A percentile compares a stretch with the other conserved stretches of the same genome.
Conservation (phyloP, 176 grass and related monocot genomes). For the Metroxylon sagu region DNA sequence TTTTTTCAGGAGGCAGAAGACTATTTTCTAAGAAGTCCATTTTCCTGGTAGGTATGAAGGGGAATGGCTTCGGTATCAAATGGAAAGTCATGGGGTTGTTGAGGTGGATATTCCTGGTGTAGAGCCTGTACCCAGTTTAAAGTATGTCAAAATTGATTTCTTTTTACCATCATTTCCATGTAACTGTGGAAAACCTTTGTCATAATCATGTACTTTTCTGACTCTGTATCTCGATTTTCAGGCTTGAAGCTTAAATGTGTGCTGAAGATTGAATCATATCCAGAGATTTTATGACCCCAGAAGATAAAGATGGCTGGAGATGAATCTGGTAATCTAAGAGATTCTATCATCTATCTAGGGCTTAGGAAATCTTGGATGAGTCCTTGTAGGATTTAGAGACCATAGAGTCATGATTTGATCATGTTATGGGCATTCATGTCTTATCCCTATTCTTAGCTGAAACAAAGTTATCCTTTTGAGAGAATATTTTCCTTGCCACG, state of each 20-base stretch:
- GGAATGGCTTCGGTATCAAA: constrained; percentile 34
- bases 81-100: constrained; percentile 33
- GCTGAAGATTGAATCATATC: constrained; percentile 26
- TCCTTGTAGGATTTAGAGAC: too few species aligned
- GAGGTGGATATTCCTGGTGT: constrained; percentile 31
- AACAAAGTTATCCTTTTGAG: too few species aligned
- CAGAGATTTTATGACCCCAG: constrained; percentile 28
- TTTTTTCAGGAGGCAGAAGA: too few species aligned
- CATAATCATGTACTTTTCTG: too few species aligned
- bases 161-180: not conserved
- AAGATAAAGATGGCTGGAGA: constrained; percentile 33
- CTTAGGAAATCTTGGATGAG: too few species aligned
- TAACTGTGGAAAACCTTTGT: too few species aligned
- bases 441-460: too few species aligned
- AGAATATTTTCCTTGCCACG: too few species aligned
- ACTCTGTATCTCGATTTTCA: not conserved
- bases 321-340: constrained; percentile 19
- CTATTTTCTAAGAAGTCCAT: not conserved
- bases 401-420: too few species aligned
- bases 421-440: too few species aligned
- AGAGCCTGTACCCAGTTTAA: constrained; percentile 27
- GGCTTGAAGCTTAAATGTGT: constrained; percentile 35
- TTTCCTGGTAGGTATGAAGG: constrained; percentile 29
- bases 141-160: constrained; percentile 7
- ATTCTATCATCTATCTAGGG: not conserved